These are phyloP conservation scores for Rhynchosporium secalis DNA, from an alignment of 2,329 filamentous ascomycete species.

Conservation along the genomic window DNA sequence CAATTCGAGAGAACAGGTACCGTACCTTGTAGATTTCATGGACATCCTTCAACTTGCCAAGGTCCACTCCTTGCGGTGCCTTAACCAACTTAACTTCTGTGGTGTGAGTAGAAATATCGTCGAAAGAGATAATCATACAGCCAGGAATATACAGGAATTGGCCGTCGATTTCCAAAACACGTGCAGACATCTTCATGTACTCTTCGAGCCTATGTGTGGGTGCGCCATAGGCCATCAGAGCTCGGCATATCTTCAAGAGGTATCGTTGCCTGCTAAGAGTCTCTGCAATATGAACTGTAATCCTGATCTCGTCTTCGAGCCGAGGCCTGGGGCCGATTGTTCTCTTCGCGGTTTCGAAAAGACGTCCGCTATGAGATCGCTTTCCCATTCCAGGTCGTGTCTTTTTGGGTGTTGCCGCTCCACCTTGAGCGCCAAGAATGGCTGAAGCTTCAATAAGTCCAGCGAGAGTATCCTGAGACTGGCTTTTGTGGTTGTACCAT, in stretches of 20 bases:
- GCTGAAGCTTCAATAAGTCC: constrained; percentile 56
- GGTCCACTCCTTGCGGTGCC: constrained; percentile 66
- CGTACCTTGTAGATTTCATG: constrained; percentile 70
- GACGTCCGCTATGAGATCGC: constrained; percentile 31
- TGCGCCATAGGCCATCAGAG: constrained; percentile 86
- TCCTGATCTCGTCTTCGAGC: constrained; percentile 44
- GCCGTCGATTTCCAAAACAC: constrained; percentile 84
- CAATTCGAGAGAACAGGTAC: not conserved
- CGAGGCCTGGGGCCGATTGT: constrained; percentile 32
- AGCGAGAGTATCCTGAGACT: constrained; percentile 49
- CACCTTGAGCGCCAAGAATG: constrained; percentile 51
- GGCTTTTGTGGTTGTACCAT: constrained; percentile 44
- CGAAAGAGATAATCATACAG: constrained; percentile 94
- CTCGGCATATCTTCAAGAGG: constrained; percentile 78
- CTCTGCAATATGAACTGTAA: constrained; percentile 61
- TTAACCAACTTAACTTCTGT: constrained; percentile 78
- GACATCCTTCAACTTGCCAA: constrained; percentile 71
- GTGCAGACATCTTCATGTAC: constrained; percentile 86
- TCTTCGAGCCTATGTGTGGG: constrained; percentile 90
- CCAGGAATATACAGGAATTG: constrained; percentile 89
- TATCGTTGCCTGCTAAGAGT: constrained; percentile 81
- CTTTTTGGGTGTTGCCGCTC: constrained; percentile 42
- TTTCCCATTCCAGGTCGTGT: constrained; percentile 35
- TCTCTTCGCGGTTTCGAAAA: constrained; percentile 31
- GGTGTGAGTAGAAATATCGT: constrained; percentile 70